A percentile compares a stretch with the other conserved stretches of the same genome.
These are phyloP conservation scores for Lasiodiplodia theobromae DNA, from an alignment of 2,329 filamentous ascomycete genomes.

Conservation along the genomic window DNA sequence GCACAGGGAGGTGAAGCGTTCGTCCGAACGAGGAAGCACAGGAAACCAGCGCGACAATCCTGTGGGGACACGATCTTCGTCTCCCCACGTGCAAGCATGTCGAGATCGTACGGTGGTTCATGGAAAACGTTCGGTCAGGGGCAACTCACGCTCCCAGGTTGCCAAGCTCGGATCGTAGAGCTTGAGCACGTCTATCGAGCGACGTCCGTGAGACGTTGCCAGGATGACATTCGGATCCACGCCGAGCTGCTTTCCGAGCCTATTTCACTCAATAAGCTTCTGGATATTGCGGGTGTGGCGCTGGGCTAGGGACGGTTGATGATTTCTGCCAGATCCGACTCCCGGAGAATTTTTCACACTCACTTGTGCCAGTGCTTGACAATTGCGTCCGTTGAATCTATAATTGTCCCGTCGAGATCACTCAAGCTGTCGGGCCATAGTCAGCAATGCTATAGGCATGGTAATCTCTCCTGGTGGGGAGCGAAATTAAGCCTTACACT, in stretches of 20 bases:
- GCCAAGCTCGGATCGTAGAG: slow-evolving; percentile 84
- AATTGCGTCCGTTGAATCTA: slow-evolving; percentile 80
- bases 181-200: slow-evolving; percentile 85
- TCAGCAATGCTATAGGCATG: slow-evolving; percentile 20
- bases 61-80: not conserved
- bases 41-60: not conserved
- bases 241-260: slow-evolving; percentile 82
- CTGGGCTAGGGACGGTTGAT: slow-evolving; percentile 7
- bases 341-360: slow-evolving; percentile 42
- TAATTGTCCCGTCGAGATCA: slow-evolving; percentile 84
- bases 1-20: not conserved
- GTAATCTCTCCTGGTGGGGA: slow-evolving; percentile 15
- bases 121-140: not conserved
- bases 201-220: slow-evolving; percentile 86
- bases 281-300: slow-evolving; percentile 25
- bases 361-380: slow-evolving; percentile 78
- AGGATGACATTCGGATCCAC: slow-evolving; percentile 86
- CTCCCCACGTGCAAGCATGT: not conserved
- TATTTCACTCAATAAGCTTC: slow-evolving; percentile 42
- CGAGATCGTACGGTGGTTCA: not conserved
- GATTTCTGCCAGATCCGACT: slow-evolving; percentile 11
- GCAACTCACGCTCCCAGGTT: slow-evolving; percentile 85
- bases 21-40: not conserved
- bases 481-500: slow-evolving; percentile 42
- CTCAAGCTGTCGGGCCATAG: slow-evolving; percentile 57